These are phyloP conservation scores for Kluyveromyces siamensis DNA, from an alignment of 805 yeast genomes.

Conservation along the genomic window DNA sequence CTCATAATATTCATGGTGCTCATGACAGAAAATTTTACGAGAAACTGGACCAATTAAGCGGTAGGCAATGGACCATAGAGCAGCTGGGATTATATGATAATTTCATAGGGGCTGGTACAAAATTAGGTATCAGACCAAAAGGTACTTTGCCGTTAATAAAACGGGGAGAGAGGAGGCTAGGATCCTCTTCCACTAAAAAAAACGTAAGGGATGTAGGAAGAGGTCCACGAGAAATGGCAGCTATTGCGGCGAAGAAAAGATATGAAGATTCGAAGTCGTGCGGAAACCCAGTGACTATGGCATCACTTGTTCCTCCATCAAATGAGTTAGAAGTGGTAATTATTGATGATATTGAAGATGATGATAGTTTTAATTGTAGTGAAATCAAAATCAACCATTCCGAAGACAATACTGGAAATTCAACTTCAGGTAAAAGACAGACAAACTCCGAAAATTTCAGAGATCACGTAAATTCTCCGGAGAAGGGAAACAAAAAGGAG, in stretches of 20 bases:
- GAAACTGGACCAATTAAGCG: slow-evolving; percentile 51
- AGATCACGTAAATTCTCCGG: background rate
- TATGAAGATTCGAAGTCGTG: slow-evolving; percentile 18
- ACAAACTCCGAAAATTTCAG: too few species aligned
- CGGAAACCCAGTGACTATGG: slow-evolving; percentile 5
- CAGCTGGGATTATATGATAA: slow-evolving; percentile 22
- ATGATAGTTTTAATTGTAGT: background rate
- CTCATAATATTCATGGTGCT: slow-evolving; percentile 73
- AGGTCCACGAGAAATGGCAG: slow-evolving; percentile 26
- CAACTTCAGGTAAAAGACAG: too few species aligned
- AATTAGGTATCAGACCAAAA: slow-evolving; percentile 13
- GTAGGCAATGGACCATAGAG: slow-evolving; percentile 34
- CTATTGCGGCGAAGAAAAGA: slow-evolving; percentile 25
- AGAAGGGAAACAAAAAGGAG: background rate
- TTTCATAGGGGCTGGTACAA: slow-evolving; percentile 26
- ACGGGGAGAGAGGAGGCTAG: background rate
- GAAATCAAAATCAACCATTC: background rate
- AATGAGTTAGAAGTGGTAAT: slow-evolving; percentile 14
- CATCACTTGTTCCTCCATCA: slow-evolving; percentile 8
- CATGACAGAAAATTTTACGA: slow-evolving; percentile 68
- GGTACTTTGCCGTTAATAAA: background rate
- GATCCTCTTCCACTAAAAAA: background rate
- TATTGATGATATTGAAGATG: slow-evolving; percentile 11
- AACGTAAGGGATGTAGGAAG: background rate
- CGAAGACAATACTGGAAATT: too few species aligned